Base-by-base conservation (phyloP, 345 rosid species). In the Laguncularia racemosa region DNA sequence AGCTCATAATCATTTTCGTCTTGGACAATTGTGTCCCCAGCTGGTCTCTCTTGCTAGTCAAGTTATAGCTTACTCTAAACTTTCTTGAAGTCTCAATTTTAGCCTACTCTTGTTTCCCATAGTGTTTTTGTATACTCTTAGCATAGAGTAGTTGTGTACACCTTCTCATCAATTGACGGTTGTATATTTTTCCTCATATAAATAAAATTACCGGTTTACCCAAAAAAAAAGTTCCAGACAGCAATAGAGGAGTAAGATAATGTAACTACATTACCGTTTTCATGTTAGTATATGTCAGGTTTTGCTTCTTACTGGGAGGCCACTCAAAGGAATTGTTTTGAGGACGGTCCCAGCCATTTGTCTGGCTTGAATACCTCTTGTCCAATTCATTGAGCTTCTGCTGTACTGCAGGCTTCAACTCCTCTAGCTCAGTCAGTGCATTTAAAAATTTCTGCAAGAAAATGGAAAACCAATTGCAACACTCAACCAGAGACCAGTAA, bases 341-440 rank as follows among this genome's bases (percentile, higher is more conserved):
- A 66, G 62, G 60, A 20, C 17, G 21, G 76, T 52, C 73, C 76
- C 60, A 61, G 20, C 73, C 60, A 59, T 65, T 75, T 52, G 65
- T 58, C 71, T 72, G 86, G 59, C 72, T 63, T 13, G 66, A 55
- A 46, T 66, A 72, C 58, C 73, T 83, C 53, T 75, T 63, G 71
- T 83, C 73, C 12, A 84, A 70, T 58, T 83, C 91, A 44, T 75
- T 60, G 14, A 86, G 64, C 76, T 78, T 81, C 65, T 77, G 78
- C 67, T 49, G 86, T 55, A 89, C 99, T 46, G 65, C 74, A 50
- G 96, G 97, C 84, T 93, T 79, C 84, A 86, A 75, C 57, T 76
- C 62, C 78, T 93, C 97, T 64, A 93, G 80, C 82, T 93, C 99
- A 28, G 53, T 58, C 86, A 93, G 44, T 45, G 89, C 89, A 75